A percentile compares a stretch with the other conserved stretches of the same genome.
Evolutionary conservation across 2,329 filamentous ascomycete species (phyloP).

Genomic region (Mollisiaceae sp.): DNA sequence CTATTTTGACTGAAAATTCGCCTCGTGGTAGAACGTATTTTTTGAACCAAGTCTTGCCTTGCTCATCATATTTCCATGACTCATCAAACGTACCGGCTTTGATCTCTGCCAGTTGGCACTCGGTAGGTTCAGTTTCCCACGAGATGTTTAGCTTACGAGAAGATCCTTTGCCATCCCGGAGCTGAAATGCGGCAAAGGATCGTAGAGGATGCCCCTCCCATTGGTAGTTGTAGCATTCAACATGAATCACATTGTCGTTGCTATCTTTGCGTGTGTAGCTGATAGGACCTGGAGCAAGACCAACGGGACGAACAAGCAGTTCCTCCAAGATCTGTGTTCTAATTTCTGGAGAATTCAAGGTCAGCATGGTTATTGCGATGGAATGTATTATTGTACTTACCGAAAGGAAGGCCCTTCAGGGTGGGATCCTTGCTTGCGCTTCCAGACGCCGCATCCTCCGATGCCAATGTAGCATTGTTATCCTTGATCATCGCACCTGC

Average conservation of each 20-base stretch:
- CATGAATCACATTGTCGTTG: neutral
- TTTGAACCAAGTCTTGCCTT: too few species aligned
- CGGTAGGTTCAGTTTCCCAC: neutral
- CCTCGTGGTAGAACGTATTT: too few species aligned
- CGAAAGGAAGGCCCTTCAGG: too few species aligned
- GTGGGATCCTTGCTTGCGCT: too few species aligned
- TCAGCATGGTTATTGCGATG: too few species aligned
- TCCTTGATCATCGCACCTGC: too few species aligned
- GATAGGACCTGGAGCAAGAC: neutral
- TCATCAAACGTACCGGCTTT: too few species aligned
- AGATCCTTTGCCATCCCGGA: neutral
- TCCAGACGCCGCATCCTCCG: too few species aligned
- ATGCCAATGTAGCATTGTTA: too few species aligned
- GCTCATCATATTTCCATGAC: too few species aligned
- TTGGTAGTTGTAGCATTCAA: neutral
- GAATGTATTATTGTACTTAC: too few species aligned
- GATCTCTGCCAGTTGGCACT: neutral
- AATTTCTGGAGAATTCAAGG: neutral
- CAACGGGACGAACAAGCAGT: neutral
- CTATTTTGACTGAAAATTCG: too few species aligned
- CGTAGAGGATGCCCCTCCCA: neutral
- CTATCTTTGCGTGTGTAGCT: neutral
- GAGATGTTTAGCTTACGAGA: neutral
- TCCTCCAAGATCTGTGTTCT: neutral
- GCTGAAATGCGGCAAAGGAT: neutral